phyloP scores from a whole-genome alignment of 2,329 filamentous ascomycete genomes.

The Diaporthe citrichinensis region DNA sequence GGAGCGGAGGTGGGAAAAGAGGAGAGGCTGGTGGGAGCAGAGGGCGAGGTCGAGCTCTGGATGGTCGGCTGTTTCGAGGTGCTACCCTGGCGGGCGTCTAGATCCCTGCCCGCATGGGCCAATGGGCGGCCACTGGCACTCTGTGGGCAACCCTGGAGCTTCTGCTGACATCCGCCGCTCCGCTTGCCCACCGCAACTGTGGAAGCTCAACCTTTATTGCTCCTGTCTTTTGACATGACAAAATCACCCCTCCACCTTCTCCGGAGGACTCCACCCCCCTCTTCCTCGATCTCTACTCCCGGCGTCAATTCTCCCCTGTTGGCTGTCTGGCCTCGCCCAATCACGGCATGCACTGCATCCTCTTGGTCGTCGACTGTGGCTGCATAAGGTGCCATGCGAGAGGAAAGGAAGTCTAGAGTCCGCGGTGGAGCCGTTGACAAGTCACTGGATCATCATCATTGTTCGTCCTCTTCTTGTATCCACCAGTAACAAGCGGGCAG shows the following conservation, averaged over 20 bases:
- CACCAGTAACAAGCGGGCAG: constrained; percentile 22
- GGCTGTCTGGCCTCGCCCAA: constrained; percentile 35
- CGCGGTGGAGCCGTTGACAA: constrained; percentile 29
- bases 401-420: constrained; percentile 27
- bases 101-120: constrained; percentile 52
- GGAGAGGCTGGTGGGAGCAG: constrained; percentile 28
- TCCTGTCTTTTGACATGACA: constrained; percentile 1
- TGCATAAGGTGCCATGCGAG: constrained; percentile 34
- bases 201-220: constrained; percentile 26
- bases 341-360: constrained; percentile 35
- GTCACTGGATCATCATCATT: constrained; percentile 16
- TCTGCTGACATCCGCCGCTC: constrained; percentile 50
- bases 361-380: constrained; percentile 18
- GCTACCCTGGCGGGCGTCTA: constrained; percentile 54
- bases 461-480: constrained; percentile 1
- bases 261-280: neutral
- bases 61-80: constrained; percentile 28
- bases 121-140: constrained; percentile 44
- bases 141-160: constrained; percentile 8
- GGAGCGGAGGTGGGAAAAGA: constrained; percentile 31
- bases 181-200: constrained; percentile 36
- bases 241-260: neutral
- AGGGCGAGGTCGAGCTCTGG: constrained; percentile 29
- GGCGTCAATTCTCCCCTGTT: constrained; percentile 30
- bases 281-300: neutral